Evolutionary conservation across 495 filamentous ascomycete species (phyloP), one percentile per base, ranked within the genome.

Genomic region (Parachaetomium inaequale): DNA sequence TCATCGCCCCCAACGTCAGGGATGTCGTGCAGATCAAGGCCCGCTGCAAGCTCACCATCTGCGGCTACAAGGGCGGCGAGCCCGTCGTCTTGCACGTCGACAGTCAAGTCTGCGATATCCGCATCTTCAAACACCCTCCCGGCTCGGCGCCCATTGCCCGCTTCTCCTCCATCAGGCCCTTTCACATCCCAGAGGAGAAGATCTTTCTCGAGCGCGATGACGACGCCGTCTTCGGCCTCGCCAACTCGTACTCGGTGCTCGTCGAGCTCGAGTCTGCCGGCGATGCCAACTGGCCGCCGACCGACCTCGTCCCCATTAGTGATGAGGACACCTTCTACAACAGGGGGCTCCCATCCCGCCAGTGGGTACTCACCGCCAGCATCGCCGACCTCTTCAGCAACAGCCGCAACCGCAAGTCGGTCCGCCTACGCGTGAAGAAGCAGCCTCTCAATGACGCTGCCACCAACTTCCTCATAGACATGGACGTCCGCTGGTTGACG

Each of bases 251-350:
- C 66, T 67, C 70, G 29, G 61, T 83, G 25, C 69, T 72, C n/a
- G 65, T 82, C 38, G 74, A 79, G 63, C 61, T 84, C 7, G 77
- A 82, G 55, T 77, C 79, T 7, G 73, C 76, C 2, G 75, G 76
- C 32, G 76, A 74, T 52, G 63, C 68, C 38, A 68, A 72, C 52
- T 84, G 81, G 81, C 81, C 81, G n/a, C 79, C 80, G 0, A 45
- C 73, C 38, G 74, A 76, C 25, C 66, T 78, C 1, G 66, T 77
- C 32, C 68, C 69, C n/a, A 61, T 67, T 40, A 65, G 70, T 45
- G 63, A 59, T 28, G 60, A 65, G 43, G 70, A 75, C 8, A 43
- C 66, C 19, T 62, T 66, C 55, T 67, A 54, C 42, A 62, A 28
- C 68, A 54, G 58, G 54, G 63, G 26, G 49, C 66, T 67, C 19